Conservation (phyloP, 2,329 filamentous ascomycete genomes). For the Alternaria longipes region DNA sequence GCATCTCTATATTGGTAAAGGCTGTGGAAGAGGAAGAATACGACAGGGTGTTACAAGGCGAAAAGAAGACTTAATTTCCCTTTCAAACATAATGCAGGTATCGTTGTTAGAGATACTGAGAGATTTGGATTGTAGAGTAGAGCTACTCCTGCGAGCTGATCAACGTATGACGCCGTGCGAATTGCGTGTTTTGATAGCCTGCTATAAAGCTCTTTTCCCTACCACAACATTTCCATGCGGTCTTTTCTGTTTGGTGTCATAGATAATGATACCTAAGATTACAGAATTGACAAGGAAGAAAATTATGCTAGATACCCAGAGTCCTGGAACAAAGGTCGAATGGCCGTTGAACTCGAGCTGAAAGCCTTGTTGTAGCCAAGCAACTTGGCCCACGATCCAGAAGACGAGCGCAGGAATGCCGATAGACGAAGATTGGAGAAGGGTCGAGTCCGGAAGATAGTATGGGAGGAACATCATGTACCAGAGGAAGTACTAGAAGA, state of each 20-base stretch:
- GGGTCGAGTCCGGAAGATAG: constrained; percentile 82
- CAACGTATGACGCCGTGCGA: background rate
- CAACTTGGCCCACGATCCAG: constrained; percentile 78
- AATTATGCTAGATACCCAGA: constrained; percentile 76
- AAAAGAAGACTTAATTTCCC: background rate
- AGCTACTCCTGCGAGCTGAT: background rate
- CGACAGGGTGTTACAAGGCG: background rate
- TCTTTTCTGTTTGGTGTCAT: constrained; percentile 59
- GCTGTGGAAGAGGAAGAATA: background rate
- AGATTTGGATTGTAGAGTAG: background rate
- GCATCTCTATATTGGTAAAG: background rate
- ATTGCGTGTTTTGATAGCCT: background rate
- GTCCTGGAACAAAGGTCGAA: constrained; percentile 84
- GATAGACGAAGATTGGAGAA: constrained; percentile 67
- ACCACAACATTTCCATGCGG: background rate
- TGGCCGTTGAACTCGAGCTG: constrained; percentile 69
- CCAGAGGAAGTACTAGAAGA: constrained; percentile 90
- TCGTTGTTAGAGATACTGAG: background rate
- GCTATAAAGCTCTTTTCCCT: constrained; percentile 1
- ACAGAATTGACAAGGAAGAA: constrained; percentile 91
- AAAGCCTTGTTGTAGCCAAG: constrained; percentile 62
- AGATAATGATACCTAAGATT: constrained; percentile 82
- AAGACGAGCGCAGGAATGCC: constrained; percentile 72
- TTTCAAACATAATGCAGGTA: background rate
- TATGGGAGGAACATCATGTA: constrained; percentile 94